Evolutionary conservation across 805 yeast species (phyloP).

Genomic region (Saturnispora galanensis): DNA sequence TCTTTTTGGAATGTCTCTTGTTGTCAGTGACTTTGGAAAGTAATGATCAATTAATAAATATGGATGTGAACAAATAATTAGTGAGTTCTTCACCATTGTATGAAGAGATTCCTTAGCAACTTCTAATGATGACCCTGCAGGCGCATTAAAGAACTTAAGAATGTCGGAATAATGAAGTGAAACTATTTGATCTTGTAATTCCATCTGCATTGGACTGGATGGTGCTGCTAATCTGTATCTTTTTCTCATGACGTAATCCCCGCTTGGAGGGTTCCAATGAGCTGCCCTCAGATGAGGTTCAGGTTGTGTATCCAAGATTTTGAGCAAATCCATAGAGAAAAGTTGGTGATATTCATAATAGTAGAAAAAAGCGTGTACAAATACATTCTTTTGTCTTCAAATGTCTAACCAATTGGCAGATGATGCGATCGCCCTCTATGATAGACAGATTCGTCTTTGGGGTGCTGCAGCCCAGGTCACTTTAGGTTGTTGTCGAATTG

Average conservation of each 20-base stretch:
- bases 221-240: slow-evolving; percentile 68
- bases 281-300: slow-evolving; percentile 38
- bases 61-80: slow-evolving; percentile 82
- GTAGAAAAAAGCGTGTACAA: neutral
- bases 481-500: slow-evolving; percentile 61
- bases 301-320: slow-evolving; percentile 73
- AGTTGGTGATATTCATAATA: neutral
- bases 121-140: slow-evolving; percentile 19
- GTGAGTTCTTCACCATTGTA: slow-evolving; percentile 66
- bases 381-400: neutral
- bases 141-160: slow-evolving; percentile 53
- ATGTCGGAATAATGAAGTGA: slow-evolving; percentile 88
- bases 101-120: slow-evolving; percentile 67
- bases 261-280: slow-evolving; percentile 3
- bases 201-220: slow-evolving; percentile 44
- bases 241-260: neutral
- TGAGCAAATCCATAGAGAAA: slow-evolving; percentile 54
- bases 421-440: slow-evolving; percentile 88
- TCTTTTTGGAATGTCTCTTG: slow-evolving; percentile 61
- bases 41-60: slow-evolving; percentile 74
- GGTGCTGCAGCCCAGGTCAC: slow-evolving; percentile 84
- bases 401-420: slow-evolving; percentile 3
- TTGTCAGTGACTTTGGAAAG: slow-evolving; percentile 68
- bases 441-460: slow-evolving; percentile 92
- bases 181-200: slow-evolving; percentile 83